Base-by-base conservation (phyloP, 2,329 filamentous ascomycete genomes). In the Claviceps quebecensis region DNA sequence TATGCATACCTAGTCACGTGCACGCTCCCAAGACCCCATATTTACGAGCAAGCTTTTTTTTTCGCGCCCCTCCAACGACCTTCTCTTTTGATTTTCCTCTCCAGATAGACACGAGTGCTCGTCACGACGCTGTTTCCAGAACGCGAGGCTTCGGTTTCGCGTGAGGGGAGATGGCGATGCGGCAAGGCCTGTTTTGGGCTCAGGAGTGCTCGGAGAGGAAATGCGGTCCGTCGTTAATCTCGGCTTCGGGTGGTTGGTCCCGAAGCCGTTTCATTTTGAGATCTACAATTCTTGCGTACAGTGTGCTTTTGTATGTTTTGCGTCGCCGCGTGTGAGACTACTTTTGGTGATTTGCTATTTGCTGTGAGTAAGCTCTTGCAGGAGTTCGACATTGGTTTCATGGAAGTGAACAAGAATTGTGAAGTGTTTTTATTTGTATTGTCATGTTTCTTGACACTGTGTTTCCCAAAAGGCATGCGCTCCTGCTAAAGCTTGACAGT, bases 211-310 rank as follows among this genome's bases (percentile, higher is more conserved):
- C 67, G 67, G 60, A 75, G 73, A 75, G 66, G 59, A 72, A 70
- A 36, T 47, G 9, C 56, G 72, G 73, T 76, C 73, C 71, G 68
- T 76, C 73, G 73, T 77, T 77, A 76, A 77, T 77, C 74, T 72
- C 74, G 71, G 66, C 71, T 68, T 59, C 69, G 69, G 69, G 67
- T 67, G 63, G 53, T 56, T 51, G 60, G 68, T 76, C 72, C 71
- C 69, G 65, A 66, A 70, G 68, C 66, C 69, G 74, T 76, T 77
- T 77, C 74, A 77, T 75, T 74, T 69, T 69, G 72, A 73, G 73
- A 77, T 76, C 73, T 74, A 77, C 74, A 77, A 72, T n/a, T 67
- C 55, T 54, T 51, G 11, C 5, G 23, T 45, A 1, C 4, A 3
- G 3, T 17, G 4, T 46, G 44, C n/a, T 6, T 2, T 29, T 34